A percentile compares a stretch with the other conserved stretches of the same genome.
Conservation (phyloP, 1,284 basidiomycete genomes). For the Pholiota adiposa region DNA sequence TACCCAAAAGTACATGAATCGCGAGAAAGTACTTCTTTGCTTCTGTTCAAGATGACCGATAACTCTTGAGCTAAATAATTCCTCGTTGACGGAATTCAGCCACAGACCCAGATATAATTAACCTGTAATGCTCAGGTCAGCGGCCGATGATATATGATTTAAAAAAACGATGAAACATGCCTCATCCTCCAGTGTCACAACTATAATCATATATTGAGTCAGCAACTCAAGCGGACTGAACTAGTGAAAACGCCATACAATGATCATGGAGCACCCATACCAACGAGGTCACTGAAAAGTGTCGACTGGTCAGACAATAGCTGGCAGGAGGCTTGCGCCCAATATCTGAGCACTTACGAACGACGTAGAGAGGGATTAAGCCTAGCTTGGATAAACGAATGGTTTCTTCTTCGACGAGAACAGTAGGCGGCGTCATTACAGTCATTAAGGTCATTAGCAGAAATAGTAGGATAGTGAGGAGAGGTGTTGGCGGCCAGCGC, state of each 20-base stretch:
- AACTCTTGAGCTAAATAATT: not conserved
- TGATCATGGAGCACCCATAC: slow-evolving; percentile 40
- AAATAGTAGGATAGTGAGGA: not conserved
- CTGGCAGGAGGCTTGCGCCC: too few species aligned
- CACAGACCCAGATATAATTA: slow-evolving; percentile 40
- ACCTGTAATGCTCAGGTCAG: slow-evolving; percentile 24
- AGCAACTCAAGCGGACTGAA: not conserved
- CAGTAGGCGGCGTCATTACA: not conserved
- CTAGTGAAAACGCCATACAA: slow-evolving; percentile 26
- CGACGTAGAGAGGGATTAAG: not conserved
- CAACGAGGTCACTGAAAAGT: slow-evolving; percentile 31
- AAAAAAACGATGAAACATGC: slow-evolving; percentile 13
- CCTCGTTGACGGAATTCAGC: not conserved
- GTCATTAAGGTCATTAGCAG: not conserved
- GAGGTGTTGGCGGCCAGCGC: not conserved
- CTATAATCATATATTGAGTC: slow-evolving; percentile 9
- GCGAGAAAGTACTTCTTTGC: slow-evolving; percentile 34
- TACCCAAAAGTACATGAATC: slow-evolving; percentile 44
- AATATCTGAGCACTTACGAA: not conserved
- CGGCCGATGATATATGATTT: not conserved
- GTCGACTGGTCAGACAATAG: too few species aligned
- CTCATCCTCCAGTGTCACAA: slow-evolving; percentile 36
- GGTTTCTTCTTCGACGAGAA: not conserved
- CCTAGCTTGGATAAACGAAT: not conserved
- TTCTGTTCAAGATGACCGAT: slow-evolving; percentile 21